These are phyloP conservation scores for Teratosphaeria viscida DNA, from an alignment of 2,329 filamentous ascomycete species.

Conservation along the genomic window DNA sequence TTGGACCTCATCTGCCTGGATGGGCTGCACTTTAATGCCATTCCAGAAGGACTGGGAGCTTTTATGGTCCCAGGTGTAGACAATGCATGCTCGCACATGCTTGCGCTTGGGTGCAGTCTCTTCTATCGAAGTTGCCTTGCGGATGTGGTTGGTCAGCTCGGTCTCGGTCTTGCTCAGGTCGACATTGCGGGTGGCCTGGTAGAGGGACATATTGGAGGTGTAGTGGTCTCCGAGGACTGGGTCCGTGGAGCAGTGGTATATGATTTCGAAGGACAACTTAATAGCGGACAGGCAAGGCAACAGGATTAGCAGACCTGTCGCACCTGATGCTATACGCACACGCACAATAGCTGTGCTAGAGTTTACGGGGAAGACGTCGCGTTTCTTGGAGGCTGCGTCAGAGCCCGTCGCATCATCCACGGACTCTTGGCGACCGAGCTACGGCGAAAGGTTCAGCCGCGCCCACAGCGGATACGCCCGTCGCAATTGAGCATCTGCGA, in stretches of 20 bases:
- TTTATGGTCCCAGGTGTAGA: constrained; percentile 99
- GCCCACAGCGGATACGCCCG: not conserved
- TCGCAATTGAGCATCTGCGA: not conserved
- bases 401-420: not conserved
- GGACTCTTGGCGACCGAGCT: too few relatives aligned
- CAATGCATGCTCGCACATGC: constrained; percentile 95
- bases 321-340: not conserved
- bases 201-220: constrained; percentile 18
- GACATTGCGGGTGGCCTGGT: constrained; percentile 42
- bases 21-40: constrained; percentile 99
- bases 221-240: not conserved
- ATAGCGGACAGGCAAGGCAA: not conserved
- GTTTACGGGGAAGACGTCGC: not conserved
- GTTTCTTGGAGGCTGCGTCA: not conserved
- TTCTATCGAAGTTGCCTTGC: constrained; percentile 50
- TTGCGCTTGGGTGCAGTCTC: constrained; percentile 68
- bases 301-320: not conserved
- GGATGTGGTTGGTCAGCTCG: constrained; percentile 56
- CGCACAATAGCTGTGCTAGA: not conserved
- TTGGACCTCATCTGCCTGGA: constrained; percentile 94
- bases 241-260: not conserved
- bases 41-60: constrained; percentile 92
- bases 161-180: constrained; percentile 57
- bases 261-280: not conserved
- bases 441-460: not conserved